Evolutionary conservation across 805 yeast genomes (phyloP).

Genomic region (Monosporozyma yasuniensis): DNA sequence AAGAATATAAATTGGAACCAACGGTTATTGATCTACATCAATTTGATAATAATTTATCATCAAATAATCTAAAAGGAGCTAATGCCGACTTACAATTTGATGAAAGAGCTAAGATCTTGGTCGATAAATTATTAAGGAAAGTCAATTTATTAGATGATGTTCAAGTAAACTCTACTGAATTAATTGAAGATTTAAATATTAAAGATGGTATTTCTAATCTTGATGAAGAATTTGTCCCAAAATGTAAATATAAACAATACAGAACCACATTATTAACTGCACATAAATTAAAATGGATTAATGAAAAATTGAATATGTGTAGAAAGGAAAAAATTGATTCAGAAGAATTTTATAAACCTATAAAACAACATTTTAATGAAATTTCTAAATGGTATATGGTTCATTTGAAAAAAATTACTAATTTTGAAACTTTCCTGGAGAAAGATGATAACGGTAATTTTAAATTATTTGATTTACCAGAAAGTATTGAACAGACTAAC

Average conservation of each 20-base stretch:
- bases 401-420: conserved; percentile 11
- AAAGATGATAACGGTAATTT: conserved; percentile 2
- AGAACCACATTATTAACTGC: conserved; percentile 9
- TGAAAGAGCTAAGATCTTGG: background rate
- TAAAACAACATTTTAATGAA: conserved; percentile 6
- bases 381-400: conserved; percentile 14
- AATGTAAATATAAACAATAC: conserved; percentile 9
- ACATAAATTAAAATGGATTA: conserved; percentile 9
- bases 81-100: background rate
- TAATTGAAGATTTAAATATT: conserved; percentile 1
- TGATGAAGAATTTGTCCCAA: conserved; percentile 6
- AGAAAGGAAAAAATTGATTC: background rate
- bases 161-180: conserved; percentile 4
- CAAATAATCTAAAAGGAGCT: background rate
- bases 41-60: background rate
- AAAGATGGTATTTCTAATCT: conserved; percentile 2
- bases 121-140: conserved; percentile 11
- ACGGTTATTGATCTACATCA: background rate
- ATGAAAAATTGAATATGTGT: background rate
- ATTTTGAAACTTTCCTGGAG: conserved; percentile 4
- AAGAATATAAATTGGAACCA: background rate
- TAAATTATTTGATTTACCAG: background rate
- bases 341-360: conserved; percentile 6
- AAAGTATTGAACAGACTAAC: conserved; percentile 2
- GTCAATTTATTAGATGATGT: conserved; percentile 9